These are phyloP conservation scores for Cerrena zonata DNA, from an alignment of 1,284 basidiomycete species.

Conservation along the genomic window DNA sequence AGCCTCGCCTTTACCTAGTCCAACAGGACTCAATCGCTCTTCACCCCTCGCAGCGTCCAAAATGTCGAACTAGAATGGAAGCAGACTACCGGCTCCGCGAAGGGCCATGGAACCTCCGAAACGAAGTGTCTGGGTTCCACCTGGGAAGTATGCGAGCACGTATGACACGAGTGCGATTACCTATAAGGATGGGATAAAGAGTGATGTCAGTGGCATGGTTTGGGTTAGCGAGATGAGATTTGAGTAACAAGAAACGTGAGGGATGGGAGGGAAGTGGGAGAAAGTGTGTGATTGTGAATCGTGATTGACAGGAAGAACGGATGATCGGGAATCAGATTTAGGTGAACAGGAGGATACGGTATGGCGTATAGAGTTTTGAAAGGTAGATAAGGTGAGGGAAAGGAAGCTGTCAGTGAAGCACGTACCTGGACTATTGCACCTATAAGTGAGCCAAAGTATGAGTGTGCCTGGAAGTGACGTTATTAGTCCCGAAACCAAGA, in stretches of 20 bases:
- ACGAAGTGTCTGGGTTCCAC: constrained; percentile 74
- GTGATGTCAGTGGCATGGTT: not conserved
- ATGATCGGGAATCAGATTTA: too few species aligned
- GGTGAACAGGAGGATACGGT: not conserved
- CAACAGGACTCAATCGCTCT: too few species aligned
- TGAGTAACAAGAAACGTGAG: too few species aligned
- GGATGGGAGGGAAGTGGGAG: too few species aligned
- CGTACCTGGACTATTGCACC: constrained; percentile 71
- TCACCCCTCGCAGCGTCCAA: not conserved
- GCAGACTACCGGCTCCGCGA: constrained; percentile 71
- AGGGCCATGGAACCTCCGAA: constrained; percentile 79
- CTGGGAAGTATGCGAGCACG: constrained; percentile 87
- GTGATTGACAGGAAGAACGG: not conserved
- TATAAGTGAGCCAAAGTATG: constrained; percentile 79
- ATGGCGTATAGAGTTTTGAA: not conserved
- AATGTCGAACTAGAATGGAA: constrained; percentile 56
- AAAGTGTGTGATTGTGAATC: not conserved
- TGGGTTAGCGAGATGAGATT: not conserved
- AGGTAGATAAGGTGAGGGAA: not conserved
- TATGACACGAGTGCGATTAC: constrained; percentile 81
- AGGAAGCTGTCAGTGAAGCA: constrained; percentile 6
- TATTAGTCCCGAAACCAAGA: not conserved
- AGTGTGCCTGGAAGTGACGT: constrained; percentile 61
- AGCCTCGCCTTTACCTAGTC: too few species aligned
- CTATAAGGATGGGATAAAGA: too few species aligned